These are phyloP conservation scores for Tuber calosporum DNA, from an alignment of 495 filamentous ascomycete species.

Conservation along the genomic window DNA sequence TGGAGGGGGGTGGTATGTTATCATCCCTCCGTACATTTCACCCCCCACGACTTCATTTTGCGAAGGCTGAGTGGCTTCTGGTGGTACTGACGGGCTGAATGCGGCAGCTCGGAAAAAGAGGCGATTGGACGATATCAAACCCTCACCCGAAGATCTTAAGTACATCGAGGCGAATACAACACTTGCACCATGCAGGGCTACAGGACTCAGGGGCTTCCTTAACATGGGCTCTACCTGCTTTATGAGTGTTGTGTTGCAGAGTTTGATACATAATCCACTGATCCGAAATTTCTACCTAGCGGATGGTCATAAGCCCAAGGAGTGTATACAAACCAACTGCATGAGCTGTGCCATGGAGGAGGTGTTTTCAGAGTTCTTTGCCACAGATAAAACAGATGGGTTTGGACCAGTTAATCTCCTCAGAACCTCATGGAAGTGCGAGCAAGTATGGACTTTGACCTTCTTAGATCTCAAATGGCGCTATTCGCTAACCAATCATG, in stretches of 20 bases:
- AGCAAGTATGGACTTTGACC: constrained; percentile 46
- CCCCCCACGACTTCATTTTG: not conserved
- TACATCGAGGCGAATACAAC: constrained; percentile 57
- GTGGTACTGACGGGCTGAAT: constrained; percentile 1
- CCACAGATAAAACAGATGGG: constrained; percentile 68
- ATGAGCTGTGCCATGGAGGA: constrained; percentile 83
- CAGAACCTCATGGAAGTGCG: constrained; percentile 67
- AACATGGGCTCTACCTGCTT: constrained; percentile 94
- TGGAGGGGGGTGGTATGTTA: constrained; percentile 44
- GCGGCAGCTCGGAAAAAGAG: constrained; percentile 43
- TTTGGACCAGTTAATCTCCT: constrained; percentile 78
- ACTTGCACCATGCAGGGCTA: constrained; percentile 60
- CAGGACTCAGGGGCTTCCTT: constrained; percentile 75
- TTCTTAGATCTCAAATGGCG: not conserved
- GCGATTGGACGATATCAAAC: constrained; percentile 29
- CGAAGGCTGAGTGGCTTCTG: constrained; percentile 5
- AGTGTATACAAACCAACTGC: constrained; percentile 62
- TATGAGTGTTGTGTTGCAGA: constrained; percentile 83
- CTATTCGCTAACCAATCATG: constrained; percentile 32
- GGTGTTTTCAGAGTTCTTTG: constrained; percentile 85
- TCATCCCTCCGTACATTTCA: not conserved
- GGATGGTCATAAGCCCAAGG: constrained; percentile 66
- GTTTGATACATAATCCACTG: constrained; percentile 78
- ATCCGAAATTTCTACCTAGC: constrained; percentile 78
- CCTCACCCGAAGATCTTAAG: constrained; percentile 49